Base-by-base conservation (phyloP, 1,284 basidiomycete species). In the Sparassis latifolia region DNA sequence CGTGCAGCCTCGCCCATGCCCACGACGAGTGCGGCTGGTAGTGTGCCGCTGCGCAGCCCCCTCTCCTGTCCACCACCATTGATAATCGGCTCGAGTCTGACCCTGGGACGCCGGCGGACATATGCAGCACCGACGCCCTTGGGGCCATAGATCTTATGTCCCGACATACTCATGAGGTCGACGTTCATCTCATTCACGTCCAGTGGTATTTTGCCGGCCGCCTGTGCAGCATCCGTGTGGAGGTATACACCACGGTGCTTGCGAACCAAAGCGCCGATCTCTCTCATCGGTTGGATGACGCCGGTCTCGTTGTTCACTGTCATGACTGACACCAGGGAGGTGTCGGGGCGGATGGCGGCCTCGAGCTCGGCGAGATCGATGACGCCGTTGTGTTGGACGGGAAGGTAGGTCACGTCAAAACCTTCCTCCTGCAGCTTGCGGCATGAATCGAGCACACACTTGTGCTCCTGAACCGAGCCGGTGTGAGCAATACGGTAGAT, bases 231-330 rank as follows among this genome's bases (percentile, higher is more conserved):
- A 68, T 99, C 97, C 28, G 97, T 96, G 72, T 99, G 97, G 77
- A 99, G 88, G 69, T 94, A 89, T 10, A 97, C 80, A 9, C 92
- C 89, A 61, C 93, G 83, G 67, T 92, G 80, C 68, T 89, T 84
- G 65, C 86, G 82, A 47, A 92, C 68, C 32, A 97, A 78, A 3
- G 82, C 79, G 29, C 95, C 96, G 57, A 99, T 99, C 69, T 98
- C 94, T 66, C 90, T 89, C 55, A 99, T 80, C 1, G 97, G 97
- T 66, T 99, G 97, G 55, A 99, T 97, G 55, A 98, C 95, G 45
- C 97, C 97, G 5, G 95, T 99, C 74, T 99, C 97, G 72, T 99
- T 99, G 76, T 99, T 99, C 55, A 99, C 96, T 3, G 91, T 83
- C 97, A 99, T 99, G 67, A 99, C 89, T 7, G 95, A 97, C 40